Base-by-base conservation (phyloP, 169 alveolate species). In the Babesia gibsoni region DNA sequence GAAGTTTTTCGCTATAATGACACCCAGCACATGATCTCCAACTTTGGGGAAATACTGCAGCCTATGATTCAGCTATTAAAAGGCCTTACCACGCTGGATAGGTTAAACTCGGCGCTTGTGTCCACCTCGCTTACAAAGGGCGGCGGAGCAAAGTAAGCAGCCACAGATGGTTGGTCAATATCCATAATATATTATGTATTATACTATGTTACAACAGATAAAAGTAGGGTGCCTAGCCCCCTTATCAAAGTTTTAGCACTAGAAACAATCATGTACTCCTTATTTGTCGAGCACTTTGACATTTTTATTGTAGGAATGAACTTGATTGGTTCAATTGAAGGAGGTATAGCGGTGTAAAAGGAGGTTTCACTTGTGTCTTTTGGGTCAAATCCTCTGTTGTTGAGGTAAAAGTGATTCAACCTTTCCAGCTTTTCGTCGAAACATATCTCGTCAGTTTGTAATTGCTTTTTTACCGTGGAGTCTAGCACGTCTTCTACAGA, bases 11-110 rank as follows among this genome's bases (percentile, higher is more conserved):
- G 84, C 49, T 32, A 73, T 80, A n/a, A 87, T 77, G 22, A 87
- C 75, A 9, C 90, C 92, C 23, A 87, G 57, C 14, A 87, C 89
- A 43, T 79, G 84, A 58, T 87, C 92, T 10, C 92, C 92, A 29
- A 78, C 82, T 42, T 53, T 87, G 39, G 92, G 92, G 39, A 68
- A 58, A 59, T 87, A 87, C 84, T 74, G 46, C 23, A 18, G 12
- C 16, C 12, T 1, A 36, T 42, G 23, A 9, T 32, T 12, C 10
- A 9, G 22, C 32, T 1, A 25, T 18, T 56, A 53, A 10, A 49
- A 9, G 5, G 1, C 20, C 16, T 23, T 56, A 56, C 68, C 81
- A 69, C 41, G 1, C 18, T 63, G 37, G 70, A 58, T 1, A 49
- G 29, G 45, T 54, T 42, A n/a, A 58, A 69, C 35, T 20, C 33